These are phyloP conservation scores for Loxodes magnus DNA, from an alignment of 73 alveolate species.

Conservation along the genomic window DNA sequence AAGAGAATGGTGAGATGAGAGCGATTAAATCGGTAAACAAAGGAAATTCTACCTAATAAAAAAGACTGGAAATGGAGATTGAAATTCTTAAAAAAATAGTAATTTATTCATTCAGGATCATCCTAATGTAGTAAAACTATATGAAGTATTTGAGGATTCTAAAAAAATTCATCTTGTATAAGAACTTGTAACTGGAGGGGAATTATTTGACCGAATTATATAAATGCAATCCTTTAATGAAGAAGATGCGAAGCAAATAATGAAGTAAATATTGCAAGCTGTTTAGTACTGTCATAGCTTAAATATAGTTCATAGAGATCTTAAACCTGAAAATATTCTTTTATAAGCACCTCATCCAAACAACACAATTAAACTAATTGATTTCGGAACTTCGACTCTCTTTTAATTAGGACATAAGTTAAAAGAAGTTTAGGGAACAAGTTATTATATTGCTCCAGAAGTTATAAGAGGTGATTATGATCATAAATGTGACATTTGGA, in stretches of 20 bases:
- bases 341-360: not conserved
- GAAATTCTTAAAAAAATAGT: not conserved
- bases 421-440: not conserved
- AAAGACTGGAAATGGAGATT: not conserved
- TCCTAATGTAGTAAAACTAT: conserved; percentile 1
- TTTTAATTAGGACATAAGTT: not conserved
- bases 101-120: too few relatives aligned
- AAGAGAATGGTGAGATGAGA: not conserved
- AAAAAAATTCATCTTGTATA: not conserved
- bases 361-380: not conserved
- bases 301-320: not conserved
- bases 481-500: conserved; percentile 8
- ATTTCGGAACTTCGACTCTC: conserved; percentile 3
- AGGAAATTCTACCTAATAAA: not conserved
- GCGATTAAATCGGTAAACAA: conserved; percentile 2
- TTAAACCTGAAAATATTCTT: conserved; percentile 1
- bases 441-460: conserved; percentile 14
- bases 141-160: conserved; percentile 2
- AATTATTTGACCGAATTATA: not conserved
- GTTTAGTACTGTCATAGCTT: not conserved
- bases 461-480: not conserved
- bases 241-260: not conserved
- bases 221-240: not conserved
- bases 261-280: not conserved
- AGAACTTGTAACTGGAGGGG: conserved; percentile 7